phyloP scores from a whole-genome alignment of 1,139 yeast species.

The Diutina neorugosa region DNA sequence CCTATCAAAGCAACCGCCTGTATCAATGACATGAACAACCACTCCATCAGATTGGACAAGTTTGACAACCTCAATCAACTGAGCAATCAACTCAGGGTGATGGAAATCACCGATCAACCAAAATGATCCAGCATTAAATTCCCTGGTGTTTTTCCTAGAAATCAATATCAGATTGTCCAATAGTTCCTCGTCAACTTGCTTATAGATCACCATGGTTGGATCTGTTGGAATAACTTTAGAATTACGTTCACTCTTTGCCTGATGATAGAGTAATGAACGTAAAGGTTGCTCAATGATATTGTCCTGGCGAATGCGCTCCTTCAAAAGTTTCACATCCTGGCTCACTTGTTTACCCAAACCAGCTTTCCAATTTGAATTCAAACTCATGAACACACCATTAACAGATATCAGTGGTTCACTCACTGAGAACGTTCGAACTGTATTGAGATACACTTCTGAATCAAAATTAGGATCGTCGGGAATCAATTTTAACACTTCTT shows the following conservation, averaged over 20 bases:
- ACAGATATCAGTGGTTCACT: constrained; percentile 43
- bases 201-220: constrained; percentile 22
- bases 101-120: constrained; percentile 50
- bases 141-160: not conserved
- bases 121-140: constrained; percentile 19
- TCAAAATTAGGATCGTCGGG: constrained; percentile 9
- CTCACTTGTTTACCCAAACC: constrained; percentile 25
- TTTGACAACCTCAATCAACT: constrained; percentile 23
- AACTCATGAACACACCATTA: constrained; percentile 55
- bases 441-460: constrained; percentile 8
- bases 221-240: constrained; percentile 23
- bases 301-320: constrained; percentile 12
- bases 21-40: constrained; percentile 22
- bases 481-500: constrained; percentile 15
- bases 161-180: constrained; percentile 7
- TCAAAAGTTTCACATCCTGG: constrained; percentile 23
- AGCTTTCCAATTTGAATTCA: constrained; percentile 27
- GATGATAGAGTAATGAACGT: constrained; percentile 13
- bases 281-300: not conserved
- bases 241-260: constrained; percentile 23
- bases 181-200: constrained; percentile 18
- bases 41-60: constrained; percentile 16
- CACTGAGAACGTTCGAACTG: constrained; percentile 24
- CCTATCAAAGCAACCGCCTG: constrained; percentile 8
- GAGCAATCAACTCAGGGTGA: constrained; percentile 21